Conservation (phyloP, 768 basidiomycete species). For the Phallus indusiatus region DNA sequence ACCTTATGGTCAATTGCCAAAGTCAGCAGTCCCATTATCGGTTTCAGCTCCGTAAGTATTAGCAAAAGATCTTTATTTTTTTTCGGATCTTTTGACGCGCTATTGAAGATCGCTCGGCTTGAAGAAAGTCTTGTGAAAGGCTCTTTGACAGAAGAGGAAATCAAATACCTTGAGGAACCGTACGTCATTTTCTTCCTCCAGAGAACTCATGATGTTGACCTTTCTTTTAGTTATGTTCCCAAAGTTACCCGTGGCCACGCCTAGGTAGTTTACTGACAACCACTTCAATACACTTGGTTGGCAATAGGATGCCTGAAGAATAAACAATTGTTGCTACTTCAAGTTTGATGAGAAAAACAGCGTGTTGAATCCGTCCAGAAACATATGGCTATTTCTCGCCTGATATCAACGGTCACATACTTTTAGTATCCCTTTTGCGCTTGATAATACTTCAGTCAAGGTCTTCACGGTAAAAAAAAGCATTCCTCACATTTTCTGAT, state of each 20-base stretch:
- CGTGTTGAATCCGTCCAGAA: too few species aligned
- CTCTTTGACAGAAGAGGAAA: conserved; percentile 44
- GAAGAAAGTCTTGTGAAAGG: conserved; percentile 21
- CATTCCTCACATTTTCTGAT: too few species aligned
- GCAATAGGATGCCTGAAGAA: too few species aligned
- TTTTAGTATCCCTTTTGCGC: too few species aligned
- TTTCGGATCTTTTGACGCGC: neutral
- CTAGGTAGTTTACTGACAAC: too few species aligned
- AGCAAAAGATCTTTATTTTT: neutral
- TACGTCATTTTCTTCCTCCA: conserved; percentile 30
- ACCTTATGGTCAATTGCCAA: conserved; percentile 33
- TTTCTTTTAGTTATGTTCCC: conserved; percentile 7
- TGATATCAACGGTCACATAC: too few species aligned
- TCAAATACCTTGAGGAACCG: conserved; percentile 44
- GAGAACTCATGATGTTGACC: conserved; percentile 10
- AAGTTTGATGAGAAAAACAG: too few species aligned
- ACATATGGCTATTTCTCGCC: too few species aligned
- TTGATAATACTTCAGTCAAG: too few species aligned
- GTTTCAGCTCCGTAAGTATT: conserved; percentile 24
- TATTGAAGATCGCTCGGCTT: conserved; percentile 14
- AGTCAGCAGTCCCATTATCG: conserved; percentile 36
- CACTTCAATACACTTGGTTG: too few species aligned
- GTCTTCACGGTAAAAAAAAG: too few species aligned
- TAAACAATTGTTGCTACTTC: too few species aligned
- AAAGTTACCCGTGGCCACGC: conserved; percentile 10